Percentiles rank a stretch among this genome's conserved stretches.
Evolutionary conservation across 345 rosid genomes (phyloP).

Genomic region (Brassica cretica): DNA sequence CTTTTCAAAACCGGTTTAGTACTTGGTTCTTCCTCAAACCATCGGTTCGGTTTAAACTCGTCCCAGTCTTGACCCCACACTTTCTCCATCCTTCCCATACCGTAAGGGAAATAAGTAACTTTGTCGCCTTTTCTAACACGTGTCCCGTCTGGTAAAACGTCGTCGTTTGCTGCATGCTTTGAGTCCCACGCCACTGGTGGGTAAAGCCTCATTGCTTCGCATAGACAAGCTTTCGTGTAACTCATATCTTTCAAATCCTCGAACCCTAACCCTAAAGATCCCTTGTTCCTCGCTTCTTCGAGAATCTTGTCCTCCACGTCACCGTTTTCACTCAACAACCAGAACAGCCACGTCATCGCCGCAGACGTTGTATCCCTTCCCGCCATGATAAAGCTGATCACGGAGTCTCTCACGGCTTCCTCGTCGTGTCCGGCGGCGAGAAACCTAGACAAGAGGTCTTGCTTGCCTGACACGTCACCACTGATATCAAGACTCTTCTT

Average conservation of each 20-base stretch:
- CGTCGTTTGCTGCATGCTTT: background rate
- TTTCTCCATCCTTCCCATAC: background rate
- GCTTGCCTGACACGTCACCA: background rate
- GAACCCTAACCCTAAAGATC: background rate
- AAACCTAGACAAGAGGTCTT: background rate
- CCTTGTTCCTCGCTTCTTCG: background rate
- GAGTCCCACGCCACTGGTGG: background rate
- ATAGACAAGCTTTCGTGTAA: background rate
- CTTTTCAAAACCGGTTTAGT: background rate
- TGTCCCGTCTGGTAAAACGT: background rate
- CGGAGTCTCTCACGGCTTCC: background rate
- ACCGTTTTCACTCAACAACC: background rate
- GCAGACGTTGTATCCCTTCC: background rate
- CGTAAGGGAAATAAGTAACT: background rate
- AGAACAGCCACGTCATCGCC: background rate
- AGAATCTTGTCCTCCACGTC: background rate
- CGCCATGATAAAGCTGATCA: background rate
- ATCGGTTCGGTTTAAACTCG: background rate
- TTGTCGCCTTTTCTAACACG: background rate
- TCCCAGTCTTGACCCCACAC: constrained; percentile 1
- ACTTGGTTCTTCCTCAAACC: background rate
- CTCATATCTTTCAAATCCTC: background rate
- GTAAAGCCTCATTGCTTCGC: background rate
- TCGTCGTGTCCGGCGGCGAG: background rate
- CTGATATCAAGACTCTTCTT: background rate